Base-by-base conservation (phyloP, 1,139 yeast species). In the Lodderomyces beijingensis region DNA sequence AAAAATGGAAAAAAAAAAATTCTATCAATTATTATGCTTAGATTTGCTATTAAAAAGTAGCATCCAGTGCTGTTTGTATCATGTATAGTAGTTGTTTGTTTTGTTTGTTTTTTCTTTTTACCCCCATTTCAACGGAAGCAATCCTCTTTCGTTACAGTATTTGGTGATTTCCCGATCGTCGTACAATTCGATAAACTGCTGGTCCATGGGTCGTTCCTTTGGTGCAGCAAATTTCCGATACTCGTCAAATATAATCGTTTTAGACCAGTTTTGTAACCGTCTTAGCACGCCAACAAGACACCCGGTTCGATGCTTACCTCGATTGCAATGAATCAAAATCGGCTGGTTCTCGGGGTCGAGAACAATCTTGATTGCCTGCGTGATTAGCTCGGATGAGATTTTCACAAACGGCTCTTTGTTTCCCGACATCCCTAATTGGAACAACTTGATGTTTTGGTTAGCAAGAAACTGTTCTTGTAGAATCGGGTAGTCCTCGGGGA, bases 261-360 rank as follows among this genome's bases (percentile, higher is more conserved):
- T 58, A 2, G 95, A 82, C 98, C 98, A 91, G 40, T 80, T 77
- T 52, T 91, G 97, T 34, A 89, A 60, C 46, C 93, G 69, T 39
- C 98, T 63, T 27, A 91, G 67, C 45, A 96, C 91, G 2, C 98
- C 98, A 8, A 91, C 91, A 12, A 91, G 66, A 56, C 97, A 91
- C 0, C 98, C 98, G 0, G 98, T 91, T 45, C 98, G 72, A 54
- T 91, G 98, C 49, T 91, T 91, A 6, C 98, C 98, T 38, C 96
- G 66, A 57, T 91, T 91, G 58, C 98, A 91, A 59, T 91, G 98
- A 30, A 91, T 85, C 39, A 91, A 64, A 10, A 91, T 67, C 0
- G 98, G 98, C 38, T 88, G 97, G 55, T 91, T 89, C 12, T 55
- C 77, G 0, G 96, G 96, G 48, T 91, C 70, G 11, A 88, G 57